Conservation (phyloP, 208 protist species). For the Angomonas ambiguus region DNA sequence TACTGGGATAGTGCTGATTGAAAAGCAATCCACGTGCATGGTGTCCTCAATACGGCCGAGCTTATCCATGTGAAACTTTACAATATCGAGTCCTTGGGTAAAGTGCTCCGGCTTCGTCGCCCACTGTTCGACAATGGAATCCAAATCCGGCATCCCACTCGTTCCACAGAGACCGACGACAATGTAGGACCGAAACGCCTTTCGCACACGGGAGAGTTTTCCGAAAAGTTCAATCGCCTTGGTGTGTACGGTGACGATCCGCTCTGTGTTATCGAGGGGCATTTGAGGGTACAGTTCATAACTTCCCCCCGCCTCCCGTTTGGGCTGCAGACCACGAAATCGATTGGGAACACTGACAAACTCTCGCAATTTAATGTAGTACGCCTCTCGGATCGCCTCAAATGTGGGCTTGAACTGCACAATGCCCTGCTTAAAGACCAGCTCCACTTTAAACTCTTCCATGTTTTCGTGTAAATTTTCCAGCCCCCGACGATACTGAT, state of each 20-base stretch:
- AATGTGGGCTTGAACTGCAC: constrained; percentile 94
- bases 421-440: constrained; percentile 91
- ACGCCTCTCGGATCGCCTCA: constrained; percentile 92
- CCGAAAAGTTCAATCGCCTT: constrained; percentile 91
- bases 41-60: constrained; percentile 85
- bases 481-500: constrained; percentile 91
- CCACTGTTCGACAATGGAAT: constrained; percentile 85
- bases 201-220: constrained; percentile 85
- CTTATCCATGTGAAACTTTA: constrained; percentile 85
- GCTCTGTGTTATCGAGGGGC: constrained; percentile 73
- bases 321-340: constrained; percentile 91
- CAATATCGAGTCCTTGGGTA: constrained; percentile 79
- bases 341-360: constrained; percentile 92
- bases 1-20: constrained; percentile 87
- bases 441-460: constrained; percentile 89
- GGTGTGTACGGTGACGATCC: constrained; percentile 86
- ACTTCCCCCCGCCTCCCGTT: constrained; percentile 44
- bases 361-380: constrained; percentile 93
- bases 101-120: constrained; percentile 51
- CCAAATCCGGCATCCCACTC: constrained; percentile 84
- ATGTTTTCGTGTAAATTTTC: constrained; percentile 92
- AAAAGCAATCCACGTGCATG: constrained; percentile 92
- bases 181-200: constrained; percentile 82
- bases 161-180: constrained; percentile 86
- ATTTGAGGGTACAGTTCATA: constrained; percentile 92